phyloP scores from a whole-genome alignment of 2,329 filamentous ascomycete species.

The Fusarium torreyae region DNA sequence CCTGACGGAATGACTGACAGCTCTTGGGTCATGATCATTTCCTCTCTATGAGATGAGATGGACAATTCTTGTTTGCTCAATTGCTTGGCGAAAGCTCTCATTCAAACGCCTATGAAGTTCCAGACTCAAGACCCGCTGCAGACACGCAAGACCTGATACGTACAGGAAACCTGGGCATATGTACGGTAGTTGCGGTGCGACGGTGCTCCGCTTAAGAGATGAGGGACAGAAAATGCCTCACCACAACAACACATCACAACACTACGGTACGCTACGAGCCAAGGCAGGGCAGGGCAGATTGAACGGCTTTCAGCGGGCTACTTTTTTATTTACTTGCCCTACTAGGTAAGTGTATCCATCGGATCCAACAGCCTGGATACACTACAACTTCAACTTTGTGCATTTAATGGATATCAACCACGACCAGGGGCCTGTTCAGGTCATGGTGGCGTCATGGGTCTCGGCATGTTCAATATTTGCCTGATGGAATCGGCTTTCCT shows the following conservation, averaged over 20 bases:
- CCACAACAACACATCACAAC: conserved; percentile 19
- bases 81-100: conserved; percentile 40
- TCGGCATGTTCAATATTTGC: conserved; percentile 22
- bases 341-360: conserved; percentile 24
- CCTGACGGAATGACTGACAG: conserved; percentile 3
- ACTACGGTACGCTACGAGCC: not conserved
- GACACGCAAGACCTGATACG: conserved; percentile 26
- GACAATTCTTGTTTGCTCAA: conserved; percentile 37
- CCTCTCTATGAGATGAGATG: conserved; percentile 19
- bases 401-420: conserved; percentile 1
- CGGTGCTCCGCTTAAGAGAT: conserved; percentile 30
- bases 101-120: conserved; percentile 36
- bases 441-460: conserved; percentile 41
- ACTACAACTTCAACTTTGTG: conserved; percentile 19
- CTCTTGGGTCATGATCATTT: conserved; percentile 9
- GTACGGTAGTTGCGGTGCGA: conserved; percentile 35
- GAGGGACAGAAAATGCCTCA: conserved; percentile 46
- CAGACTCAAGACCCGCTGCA: conserved; percentile 43
- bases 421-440: conserved; percentile 1
- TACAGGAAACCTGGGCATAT: conserved; percentile 14
- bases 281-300: conserved; percentile 2
- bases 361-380: conserved; percentile 34
- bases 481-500: conserved; percentile 9
- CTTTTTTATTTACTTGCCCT: conserved; percentile 24
- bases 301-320: conserved; percentile 33